Conservation (phyloP, 2,329 filamentous ascomycete genomes). For the Aspergillus piperis region DNA sequence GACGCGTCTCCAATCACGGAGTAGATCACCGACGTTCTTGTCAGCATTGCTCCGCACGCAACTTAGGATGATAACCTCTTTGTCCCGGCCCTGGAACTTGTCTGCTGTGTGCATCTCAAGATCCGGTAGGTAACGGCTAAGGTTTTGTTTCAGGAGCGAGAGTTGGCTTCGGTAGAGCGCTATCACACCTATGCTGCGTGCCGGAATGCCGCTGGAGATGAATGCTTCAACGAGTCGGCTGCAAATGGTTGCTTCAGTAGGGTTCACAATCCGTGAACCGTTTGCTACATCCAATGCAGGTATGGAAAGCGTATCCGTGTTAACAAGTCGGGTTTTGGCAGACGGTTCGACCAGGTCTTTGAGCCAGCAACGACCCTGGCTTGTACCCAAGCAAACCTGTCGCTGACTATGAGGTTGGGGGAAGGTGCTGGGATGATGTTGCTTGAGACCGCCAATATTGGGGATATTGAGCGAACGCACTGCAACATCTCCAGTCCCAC, state of each 20-base stretch:
- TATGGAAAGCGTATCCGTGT: conserved; percentile 75
- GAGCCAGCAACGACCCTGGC: conserved; percentile 69
- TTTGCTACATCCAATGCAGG: conserved; percentile 64
- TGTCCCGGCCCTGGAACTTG: conserved; percentile 94
- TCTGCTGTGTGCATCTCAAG: conserved; percentile 97
- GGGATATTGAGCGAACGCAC: conserved; percentile 68
- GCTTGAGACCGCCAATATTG: conserved; percentile 61
- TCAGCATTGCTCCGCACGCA: conserved; percentile 85
- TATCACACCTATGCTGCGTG: conserved; percentile 84
- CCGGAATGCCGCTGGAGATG: conserved; percentile 71
- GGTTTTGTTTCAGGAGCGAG: conserved; percentile 72
- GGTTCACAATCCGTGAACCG: conserved; percentile 86
- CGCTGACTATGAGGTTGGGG: conserved; percentile 23
- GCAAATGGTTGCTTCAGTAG: conserved; percentile 75
- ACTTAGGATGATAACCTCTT: conserved; percentile 84
- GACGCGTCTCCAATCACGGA: conserved; percentile 88
- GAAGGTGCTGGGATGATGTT: conserved; percentile 53
- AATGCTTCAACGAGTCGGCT: conserved; percentile 79
- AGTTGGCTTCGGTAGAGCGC: conserved; percentile 96
- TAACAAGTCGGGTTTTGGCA: conserved; percentile 79
- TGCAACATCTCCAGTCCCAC: conserved; percentile 77
- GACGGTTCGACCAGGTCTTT: conserved; percentile 68
- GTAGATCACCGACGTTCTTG: conserved; percentile 80
- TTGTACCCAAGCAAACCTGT: conserved; percentile 59
- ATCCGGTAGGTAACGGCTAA: conserved; percentile 59